These are phyloP conservation scores for Rhynchosporium graminicola DNA, from an alignment of 2,329 filamentous ascomycete species.

Conservation along the genomic window DNA sequence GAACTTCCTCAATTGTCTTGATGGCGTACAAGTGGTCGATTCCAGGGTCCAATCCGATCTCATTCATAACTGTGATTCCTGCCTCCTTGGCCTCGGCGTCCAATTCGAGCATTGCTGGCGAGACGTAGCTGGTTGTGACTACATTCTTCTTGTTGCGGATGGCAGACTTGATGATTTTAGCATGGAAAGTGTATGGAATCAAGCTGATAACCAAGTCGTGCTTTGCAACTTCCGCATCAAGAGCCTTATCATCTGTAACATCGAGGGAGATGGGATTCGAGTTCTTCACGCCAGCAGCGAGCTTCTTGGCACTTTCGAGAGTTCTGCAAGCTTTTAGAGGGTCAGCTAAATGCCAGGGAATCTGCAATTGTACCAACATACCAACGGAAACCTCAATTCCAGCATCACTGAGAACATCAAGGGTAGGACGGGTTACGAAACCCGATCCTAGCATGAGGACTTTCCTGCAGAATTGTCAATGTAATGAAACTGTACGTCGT, in stretches of 20 bases:
- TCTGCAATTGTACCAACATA: constrained; percentile 37
- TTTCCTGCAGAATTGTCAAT: constrained; percentile 28
- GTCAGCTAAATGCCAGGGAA: constrained; percentile 19
- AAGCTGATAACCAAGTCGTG: constrained; percentile 77
- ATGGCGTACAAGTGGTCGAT: constrained; percentile 77
- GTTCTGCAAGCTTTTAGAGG: constrained; percentile 71
- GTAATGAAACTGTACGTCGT: too few species aligned
- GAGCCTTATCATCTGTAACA: constrained; percentile 71
- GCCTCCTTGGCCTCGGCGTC: constrained; percentile 82
- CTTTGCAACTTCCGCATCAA: constrained; percentile 80
- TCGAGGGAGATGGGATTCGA: constrained; percentile 80
- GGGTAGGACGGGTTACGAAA: constrained; percentile 58
- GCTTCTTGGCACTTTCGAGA: constrained; percentile 72
- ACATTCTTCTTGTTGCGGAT: constrained; percentile 95
- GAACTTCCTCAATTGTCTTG: constrained; percentile 86
- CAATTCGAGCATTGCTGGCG: constrained; percentile 87
- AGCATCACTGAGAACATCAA: constrained; percentile 58
- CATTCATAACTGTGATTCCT: constrained; percentile 96
- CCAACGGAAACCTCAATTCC: constrained; percentile 59
- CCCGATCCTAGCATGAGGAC: constrained; percentile 54
- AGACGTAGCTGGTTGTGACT: constrained; percentile 92
- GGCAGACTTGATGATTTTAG: constrained; percentile 85
- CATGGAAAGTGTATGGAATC: constrained; percentile 92
- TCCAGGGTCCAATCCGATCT: constrained; percentile 79
- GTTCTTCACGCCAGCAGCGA: constrained; percentile 71